Base-by-base conservation (phyloP, 1,284 basidiomycete genomes). In the Coniferiporia sulphurascens region DNA sequence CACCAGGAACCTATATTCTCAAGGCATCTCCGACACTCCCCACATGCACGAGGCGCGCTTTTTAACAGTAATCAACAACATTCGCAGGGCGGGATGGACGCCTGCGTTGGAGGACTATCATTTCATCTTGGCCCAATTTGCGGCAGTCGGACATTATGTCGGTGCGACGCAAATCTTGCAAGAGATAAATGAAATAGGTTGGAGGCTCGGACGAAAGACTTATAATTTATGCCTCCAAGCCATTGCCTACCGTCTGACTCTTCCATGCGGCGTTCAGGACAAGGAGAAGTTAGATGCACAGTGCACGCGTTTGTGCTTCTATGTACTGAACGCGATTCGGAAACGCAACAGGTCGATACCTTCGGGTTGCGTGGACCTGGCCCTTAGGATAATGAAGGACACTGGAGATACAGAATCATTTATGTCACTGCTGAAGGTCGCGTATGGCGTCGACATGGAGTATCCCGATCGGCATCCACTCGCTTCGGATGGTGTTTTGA, bases 381-480 rank as follows among this genome's bases (percentile, higher is more conserved):
- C 75, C 4, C 72, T 86, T 48, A 84, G 88, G 15, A 79, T 91
- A 59, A 73, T 89, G 65, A 86, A 86, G 72, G 83, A 84, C 63
- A 83, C 81, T 0, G 67, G 78, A 49, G 80, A 86, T 67, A 68
- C 73, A 56, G 72, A 77, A 36, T 74, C 74, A 0, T 87, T 87
- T 68, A 76, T 82, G 58, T 68, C 72, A 15, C 72, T 90, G 36
- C 70, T 91, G 73, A 83, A 80, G 65, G 71, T 78, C 63, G 82
- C 79, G 17, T 92, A 91, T 67, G 88, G 84, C 0, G 79, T 92
- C 57, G 89, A 92, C 71, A 68, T 91, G 53, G 75, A 79, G 10
- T 85, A 84, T 66, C 87, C 87, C 0, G 89, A 92, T 66, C 76
- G 81, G 48, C 72, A 78, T 27, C 79, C 84, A 3, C 60, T 85